Percentiles rank a stretch among this genome's conserved stretches.
Evolutionary conservation across 805 yeast genomes (phyloP).

Genomic region (Pichia deserticola): DNA sequence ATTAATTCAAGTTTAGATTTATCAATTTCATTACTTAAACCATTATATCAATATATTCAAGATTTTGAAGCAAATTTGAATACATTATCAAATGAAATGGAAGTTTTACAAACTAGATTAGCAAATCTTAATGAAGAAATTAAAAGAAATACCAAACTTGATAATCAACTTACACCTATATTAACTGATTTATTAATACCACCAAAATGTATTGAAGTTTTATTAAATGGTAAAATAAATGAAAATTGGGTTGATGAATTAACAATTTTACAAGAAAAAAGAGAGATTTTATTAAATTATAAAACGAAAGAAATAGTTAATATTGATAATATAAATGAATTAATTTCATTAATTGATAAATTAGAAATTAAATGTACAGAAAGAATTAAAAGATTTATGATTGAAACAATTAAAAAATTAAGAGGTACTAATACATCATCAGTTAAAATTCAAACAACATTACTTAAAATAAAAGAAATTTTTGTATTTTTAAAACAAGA

Average conservation of each 20-base stretch:
- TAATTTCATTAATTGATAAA: conserved; percentile 35
- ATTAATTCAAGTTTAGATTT: conserved; percentile 10
- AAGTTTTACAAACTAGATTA: conserved; percentile 49
- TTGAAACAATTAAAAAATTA: conserved; percentile 56
- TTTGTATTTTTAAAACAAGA: conserved; percentile 48
- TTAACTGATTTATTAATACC: conserved; percentile 71
- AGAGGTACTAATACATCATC: conserved; percentile 62
- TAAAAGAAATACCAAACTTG: conserved; percentile 39
- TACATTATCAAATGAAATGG: conserved; percentile 53
- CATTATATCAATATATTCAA: conserved; percentile 45
- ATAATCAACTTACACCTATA: conserved; percentile 58
- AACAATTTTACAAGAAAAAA: conserved; percentile 49
- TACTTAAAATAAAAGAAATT: conserved; percentile 56
- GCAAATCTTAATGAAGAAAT: conserved; percentile 40
- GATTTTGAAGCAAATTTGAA: conserved; percentile 53
- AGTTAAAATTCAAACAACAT: conserved; percentile 61
- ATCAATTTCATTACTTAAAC: conserved; percentile 30
- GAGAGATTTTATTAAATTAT: conserved; percentile 43
- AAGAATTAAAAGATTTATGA: conserved; percentile 63
- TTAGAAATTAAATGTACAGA: conserved; percentile 61
- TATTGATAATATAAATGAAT: conserved; percentile 17
- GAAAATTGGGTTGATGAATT: conserved; percentile 62
- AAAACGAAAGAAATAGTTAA: conserved; percentile 12
- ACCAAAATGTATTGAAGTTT: conserved; percentile 54
- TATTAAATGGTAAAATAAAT: conserved; percentile 51